A percentile compares a stretch with the other conserved stretches of the same genome.
These are phyloP conservation scores for Auriculariales sp. DNA, from an alignment of 768 basidiomycete species.

Conservation along the genomic window DNA sequence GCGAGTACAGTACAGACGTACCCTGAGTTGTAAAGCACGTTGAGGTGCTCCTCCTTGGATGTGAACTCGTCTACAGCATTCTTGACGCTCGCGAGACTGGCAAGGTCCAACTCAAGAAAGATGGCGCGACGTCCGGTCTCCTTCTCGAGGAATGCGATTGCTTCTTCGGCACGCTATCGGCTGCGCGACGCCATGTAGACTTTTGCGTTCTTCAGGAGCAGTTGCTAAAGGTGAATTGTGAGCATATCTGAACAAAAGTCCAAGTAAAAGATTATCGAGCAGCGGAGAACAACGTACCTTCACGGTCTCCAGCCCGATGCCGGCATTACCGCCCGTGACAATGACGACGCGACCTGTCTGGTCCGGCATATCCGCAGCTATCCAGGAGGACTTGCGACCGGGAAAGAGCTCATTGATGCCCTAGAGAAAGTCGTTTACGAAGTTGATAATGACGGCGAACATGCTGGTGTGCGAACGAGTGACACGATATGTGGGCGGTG, in stretches of 20 bases:
- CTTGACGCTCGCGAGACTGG: constrained; percentile 19
- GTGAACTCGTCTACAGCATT: constrained; percentile 5
- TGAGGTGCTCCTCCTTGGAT: constrained; percentile 5
- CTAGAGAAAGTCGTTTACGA: too few species aligned
- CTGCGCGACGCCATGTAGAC: constrained; percentile 5
- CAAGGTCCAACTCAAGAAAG: constrained; percentile 31
- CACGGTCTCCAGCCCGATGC: constrained; percentile 14
- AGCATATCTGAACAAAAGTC: too few species aligned
- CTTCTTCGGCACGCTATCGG: constrained; percentile 20
- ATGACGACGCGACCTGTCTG: constrained; percentile 19
- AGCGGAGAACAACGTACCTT: too few species aligned
- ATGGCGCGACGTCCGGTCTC: constrained; percentile 30
- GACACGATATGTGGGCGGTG: too few species aligned
- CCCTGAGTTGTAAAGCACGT: constrained; percentile 6
- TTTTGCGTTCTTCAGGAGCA: constrained; percentile 8
- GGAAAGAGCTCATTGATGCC: neutral
- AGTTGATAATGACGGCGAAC: too few species aligned
- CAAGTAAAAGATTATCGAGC: too few species aligned
- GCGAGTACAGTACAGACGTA: neutral
- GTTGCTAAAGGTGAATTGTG: too few species aligned
- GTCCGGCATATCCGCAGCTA: constrained; percentile 18
- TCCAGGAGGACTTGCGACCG: constrained; percentile 13
- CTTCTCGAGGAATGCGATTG: constrained; percentile 37
- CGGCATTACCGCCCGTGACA: constrained; percentile 20
- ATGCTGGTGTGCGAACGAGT: too few species aligned